Evolutionary conservation across 768 basidiomycete genomes (phyloP), one percentile per base, ranked within the genome.

Genomic region (Panaeolus papilionaceus): DNA sequence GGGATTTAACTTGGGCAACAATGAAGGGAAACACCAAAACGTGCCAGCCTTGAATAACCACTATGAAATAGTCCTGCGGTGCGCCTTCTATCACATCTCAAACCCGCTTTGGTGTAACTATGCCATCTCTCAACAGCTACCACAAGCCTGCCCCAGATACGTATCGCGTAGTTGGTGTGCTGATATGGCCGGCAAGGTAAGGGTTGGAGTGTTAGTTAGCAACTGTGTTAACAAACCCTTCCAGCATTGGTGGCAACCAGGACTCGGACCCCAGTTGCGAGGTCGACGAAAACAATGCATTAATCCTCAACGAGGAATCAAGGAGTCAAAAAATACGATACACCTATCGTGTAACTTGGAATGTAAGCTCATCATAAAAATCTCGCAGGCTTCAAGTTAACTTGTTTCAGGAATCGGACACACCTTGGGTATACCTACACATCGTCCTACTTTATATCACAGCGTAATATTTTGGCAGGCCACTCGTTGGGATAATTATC

Each of bases 401-500:
- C 23, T 38, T 62, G 64, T 54, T 66, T 38, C 69, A 95, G 93
- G 85, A 90, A 86, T 96, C 95, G 33, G 88, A 90, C 68, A 94
- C 92, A 11, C 91, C 92, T 64, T 95, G 93, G 93, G 91, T 90
- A 77, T 64, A 76, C 71, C 37, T 14, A 61, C 49, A 16, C 37
- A 1, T 20, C 44, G 23, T 8, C 33, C 23, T 42, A 45, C 49
- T 61, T 44, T 42, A 8, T 47, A 10, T 67, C 33, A 58, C 8
- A 69, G 45, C 4, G n/a, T 66, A 61, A 44, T 58, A 33, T 65
- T 45, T 65, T 49, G 47, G n/a, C 47, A 95, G 94, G 96, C 95
- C 4, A 94, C 96, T 3, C 85, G 97, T 63, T 99, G 97, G 96
- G 97, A 99, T 76, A 92, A 92, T 73, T 99, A 99, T 76, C 87